Percentiles rank a stretch among this genome's conserved stretches.
Evolutionary conservation across 1,284 basidiomycete genomes (phyloP).

Genomic region (Erythrobasidium hasegawianum): DNA sequence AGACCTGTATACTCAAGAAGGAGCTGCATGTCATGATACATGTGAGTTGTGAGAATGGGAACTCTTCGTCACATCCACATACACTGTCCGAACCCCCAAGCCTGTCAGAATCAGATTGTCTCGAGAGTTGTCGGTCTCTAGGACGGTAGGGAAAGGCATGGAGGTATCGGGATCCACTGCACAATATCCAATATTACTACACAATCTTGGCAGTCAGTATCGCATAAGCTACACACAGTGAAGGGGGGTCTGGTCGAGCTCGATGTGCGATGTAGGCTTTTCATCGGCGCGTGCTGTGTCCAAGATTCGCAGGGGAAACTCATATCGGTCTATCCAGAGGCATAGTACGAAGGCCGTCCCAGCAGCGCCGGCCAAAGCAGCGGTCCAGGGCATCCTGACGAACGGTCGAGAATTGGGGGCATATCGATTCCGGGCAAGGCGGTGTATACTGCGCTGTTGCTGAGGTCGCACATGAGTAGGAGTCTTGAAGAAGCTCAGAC

Average conservation of each 20-base stretch:
- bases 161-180: slow-evolving; percentile 33
- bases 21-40: slow-evolving; percentile 15
- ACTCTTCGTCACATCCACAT: too few relatives aligned
- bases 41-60: too few relatives aligned
- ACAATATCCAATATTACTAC: too few relatives aligned
- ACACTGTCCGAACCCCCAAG: slow-evolving; percentile 34
- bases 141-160: slow-evolving; percentile 21
- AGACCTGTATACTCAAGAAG: slow-evolving; percentile 30
- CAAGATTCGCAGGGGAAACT: slow-evolving; percentile 7
- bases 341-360: too few relatives aligned
- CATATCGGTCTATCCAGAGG: slow-evolving; percentile 3
- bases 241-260: slow-evolving; percentile 27
- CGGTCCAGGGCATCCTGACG: too few relatives aligned
- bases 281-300: slow-evolving; percentile 14
- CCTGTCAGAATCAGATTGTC: slow-evolving; percentile 13
- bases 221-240: slow-evolving; percentile 24
- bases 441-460: too few relatives aligned
- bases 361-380: too few relatives aligned
- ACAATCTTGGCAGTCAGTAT: too few relatives aligned
- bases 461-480: too few relatives aligned
- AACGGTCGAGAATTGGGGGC: too few relatives aligned
- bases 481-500: too few relatives aligned
- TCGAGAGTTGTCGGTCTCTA: slow-evolving; percentile 14
- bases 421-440: too few relatives aligned
- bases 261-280: slow-evolving; percentile 11